Evolutionary conservation across 371 early-diverging fungal species (phyloP).

Genomic region (Blastocladiella emersonii): DNA sequence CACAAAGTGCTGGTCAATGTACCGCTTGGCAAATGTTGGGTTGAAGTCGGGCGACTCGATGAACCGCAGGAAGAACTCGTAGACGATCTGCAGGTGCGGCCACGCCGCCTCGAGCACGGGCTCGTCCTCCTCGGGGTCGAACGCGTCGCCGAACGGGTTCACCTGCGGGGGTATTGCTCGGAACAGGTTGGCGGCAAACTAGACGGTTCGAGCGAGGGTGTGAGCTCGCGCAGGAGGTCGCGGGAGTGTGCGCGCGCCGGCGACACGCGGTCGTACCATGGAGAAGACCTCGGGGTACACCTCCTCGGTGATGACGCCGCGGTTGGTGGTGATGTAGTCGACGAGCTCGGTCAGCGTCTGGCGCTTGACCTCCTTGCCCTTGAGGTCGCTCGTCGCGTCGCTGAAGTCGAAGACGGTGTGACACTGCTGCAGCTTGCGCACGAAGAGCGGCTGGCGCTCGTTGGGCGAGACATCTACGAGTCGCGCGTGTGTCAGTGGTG

Average conservation of each 20-base stretch:
- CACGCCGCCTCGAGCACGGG: conserved; percentile 88
- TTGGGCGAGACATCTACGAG: conserved; percentile 46
- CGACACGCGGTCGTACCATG: conserved; percentile 84
- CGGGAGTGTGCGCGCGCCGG: no score
- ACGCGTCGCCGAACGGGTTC: conserved; percentile 78
- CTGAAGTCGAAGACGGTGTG: conserved; percentile 83
- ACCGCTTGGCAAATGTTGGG: conserved; percentile 82
- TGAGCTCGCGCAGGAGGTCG: neutral
- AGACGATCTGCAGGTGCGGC: conserved; percentile 94
- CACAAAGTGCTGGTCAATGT: conserved; percentile 86
- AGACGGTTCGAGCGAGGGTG: conserved; percentile 7
- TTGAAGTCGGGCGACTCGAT: conserved; percentile 94
- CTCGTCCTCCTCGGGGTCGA: conserved; percentile 97
- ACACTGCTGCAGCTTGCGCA: conserved; percentile 80
- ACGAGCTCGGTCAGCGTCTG: conserved; percentile 75
- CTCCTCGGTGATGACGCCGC: conserved; percentile 67
- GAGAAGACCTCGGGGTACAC: conserved; percentile 77
- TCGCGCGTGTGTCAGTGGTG: neutral
- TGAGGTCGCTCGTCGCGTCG: conserved; percentile 67
- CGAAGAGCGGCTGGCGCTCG: conserved; percentile 62
- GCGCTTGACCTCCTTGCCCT: conserved; percentile 88
- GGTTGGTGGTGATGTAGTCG: conserved; percentile 73
- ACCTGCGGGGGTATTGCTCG: conserved; percentile 86
- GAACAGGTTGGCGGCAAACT: conserved; percentile 85
- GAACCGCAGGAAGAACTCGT: conserved; percentile 91